Base-by-base conservation (phyloP, 768 basidiomycete genomes). In the Rubroboletus satanas region DNA sequence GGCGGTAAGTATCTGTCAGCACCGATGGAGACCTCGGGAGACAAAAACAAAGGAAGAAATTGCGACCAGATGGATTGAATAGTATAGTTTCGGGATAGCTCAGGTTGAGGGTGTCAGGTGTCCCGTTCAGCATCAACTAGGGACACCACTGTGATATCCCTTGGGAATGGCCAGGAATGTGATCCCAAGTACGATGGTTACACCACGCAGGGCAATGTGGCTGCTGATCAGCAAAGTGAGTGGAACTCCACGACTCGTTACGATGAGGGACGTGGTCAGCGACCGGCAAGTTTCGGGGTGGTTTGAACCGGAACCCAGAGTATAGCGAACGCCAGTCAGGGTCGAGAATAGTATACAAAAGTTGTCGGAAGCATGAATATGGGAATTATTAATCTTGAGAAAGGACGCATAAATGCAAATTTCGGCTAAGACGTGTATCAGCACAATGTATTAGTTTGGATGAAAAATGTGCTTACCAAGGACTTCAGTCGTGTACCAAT, bases 61-160 rank as follows among this genome's bases (percentile, higher is more conserved):
- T 75, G 73, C 18, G 72, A 62, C 78, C 77, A 78, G 17, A 78
- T 71, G 8, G 70, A 65, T 54, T 77, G 71, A 41, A 79, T 65
- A 0, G 73, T 36, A 76, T 71, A 1, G 76, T 75, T 23, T 74
- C 76, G 2, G 76, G 75, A 44, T 73, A 63, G 18, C 71, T 72
- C 32, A 77, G 62, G 50, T 77, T 74, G 28, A 78, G 65, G 15
- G 69, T 55, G 49, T 75, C 73, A 2, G 73, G 74, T 21, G 67
- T 62, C 11, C 65, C 67, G 12, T 69, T 64, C 14, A 73, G 56
- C 62, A 73, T 72, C 12, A 79, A 61, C 56, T 77, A 67, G 9
- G 76, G 77, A 42, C 71, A 76, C 78, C 77, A 79, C 52, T 78
- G 74, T 18, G 74, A 72, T 51, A 78, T 74, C 5, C 69, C 72